Evolutionary conservation across 2,329 filamentous ascomycete species (phyloP).

Genomic region (Trichoderma afroharzianum): DNA sequence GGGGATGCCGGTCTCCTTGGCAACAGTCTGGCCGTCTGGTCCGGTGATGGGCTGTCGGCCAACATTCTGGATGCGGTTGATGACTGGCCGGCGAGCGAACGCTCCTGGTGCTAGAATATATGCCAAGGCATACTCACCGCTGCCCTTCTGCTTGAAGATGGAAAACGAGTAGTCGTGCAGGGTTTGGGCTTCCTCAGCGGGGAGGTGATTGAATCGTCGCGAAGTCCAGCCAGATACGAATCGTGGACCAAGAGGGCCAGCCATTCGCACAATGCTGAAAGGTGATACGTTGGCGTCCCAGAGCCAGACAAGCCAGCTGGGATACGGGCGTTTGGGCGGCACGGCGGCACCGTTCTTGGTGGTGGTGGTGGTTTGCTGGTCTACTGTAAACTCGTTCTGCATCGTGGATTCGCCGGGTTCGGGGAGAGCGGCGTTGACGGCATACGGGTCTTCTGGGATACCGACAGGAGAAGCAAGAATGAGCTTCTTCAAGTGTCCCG

Average conservation of each 20-base stretch:
- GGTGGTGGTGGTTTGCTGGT: conserved; percentile 56
- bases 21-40: conserved; percentile 24
- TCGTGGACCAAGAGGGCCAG: conserved; percentile 84
- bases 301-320: conserved; percentile 85
- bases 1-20: conserved; percentile 65
- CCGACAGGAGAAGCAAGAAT: conserved; percentile 93
- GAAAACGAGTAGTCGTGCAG: conserved; percentile 93
- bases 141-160: conserved; percentile 87
- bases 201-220: conserved; percentile 85
- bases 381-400: conserved; percentile 74
- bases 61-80: conserved; percentile 80
- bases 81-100: conserved; percentile 82
- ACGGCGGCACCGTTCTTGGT: conserved; percentile 43
- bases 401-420: conserved; percentile 71
- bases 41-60: conserved; percentile 62
- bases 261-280: conserved; percentile 83
- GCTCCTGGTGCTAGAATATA: conserved; percentile 93
- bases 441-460: conserved; percentile 90
- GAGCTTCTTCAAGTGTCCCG: conserved; percentile 89
- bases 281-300: conserved; percentile 98
- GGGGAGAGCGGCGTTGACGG: conserved; percentile 74
- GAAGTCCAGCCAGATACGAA: conserved; percentile 95
- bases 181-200: conserved; percentile 71
- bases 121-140: conserved; percentile 87
- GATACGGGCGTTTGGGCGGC: conserved; percentile 55